Percentiles rank a stretch among this genome's conserved stretches.
phyloP scores from a whole-genome alignment of 2,329 filamentous ascomycete genomes.

The Beauveria caledonica region DNA sequence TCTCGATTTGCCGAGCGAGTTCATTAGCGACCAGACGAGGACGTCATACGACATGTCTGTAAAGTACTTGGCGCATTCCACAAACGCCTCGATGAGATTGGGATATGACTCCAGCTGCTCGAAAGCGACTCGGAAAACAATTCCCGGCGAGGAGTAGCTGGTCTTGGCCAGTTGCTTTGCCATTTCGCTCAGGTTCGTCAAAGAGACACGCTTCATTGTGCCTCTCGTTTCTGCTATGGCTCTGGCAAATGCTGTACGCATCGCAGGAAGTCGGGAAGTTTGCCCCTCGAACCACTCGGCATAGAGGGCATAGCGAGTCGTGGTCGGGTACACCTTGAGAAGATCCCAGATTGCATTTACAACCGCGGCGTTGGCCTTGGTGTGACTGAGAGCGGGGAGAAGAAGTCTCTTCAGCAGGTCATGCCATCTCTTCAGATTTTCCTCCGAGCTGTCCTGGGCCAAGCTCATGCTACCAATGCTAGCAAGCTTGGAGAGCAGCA shows the following conservation, averaged over 20 bases:
- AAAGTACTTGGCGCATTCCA: conserved; percentile 91
- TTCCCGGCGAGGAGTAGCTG: conserved; percentile 81
- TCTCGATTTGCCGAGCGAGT: conserved; percentile 54
- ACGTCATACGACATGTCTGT: conserved; percentile 90
- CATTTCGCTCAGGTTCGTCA: conserved; percentile 79
- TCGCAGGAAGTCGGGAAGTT: conserved; percentile 66
- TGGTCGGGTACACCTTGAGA: conserved; percentile 67
- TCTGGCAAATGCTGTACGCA: conserved; percentile 69
- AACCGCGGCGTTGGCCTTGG: conserved; percentile 72
- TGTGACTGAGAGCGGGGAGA: conserved; percentile 82
- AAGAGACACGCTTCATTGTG: conserved; percentile 80
- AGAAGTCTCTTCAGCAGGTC: conserved; percentile 75
- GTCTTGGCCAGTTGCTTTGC: conserved; percentile 84
- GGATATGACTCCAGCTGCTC: conserved; percentile 89
- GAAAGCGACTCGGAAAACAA: conserved; percentile 84
- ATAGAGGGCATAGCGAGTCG: conserved; percentile 79
- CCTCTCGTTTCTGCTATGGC: conserved; percentile 73
- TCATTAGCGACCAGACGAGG: conserved; percentile 85
- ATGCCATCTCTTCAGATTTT: conserved; percentile 72
- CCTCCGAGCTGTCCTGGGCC: conserved; percentile 56
- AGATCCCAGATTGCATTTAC: conserved; percentile 84
- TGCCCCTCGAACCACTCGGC: conserved; percentile 84
- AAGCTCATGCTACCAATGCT: conserved; percentile 75
- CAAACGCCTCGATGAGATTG: conserved; percentile 89
- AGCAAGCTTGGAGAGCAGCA: conserved; percentile 72